Base-by-base conservation (phyloP, 345 rosid genomes). In the Boechera retrofracta region DNA sequence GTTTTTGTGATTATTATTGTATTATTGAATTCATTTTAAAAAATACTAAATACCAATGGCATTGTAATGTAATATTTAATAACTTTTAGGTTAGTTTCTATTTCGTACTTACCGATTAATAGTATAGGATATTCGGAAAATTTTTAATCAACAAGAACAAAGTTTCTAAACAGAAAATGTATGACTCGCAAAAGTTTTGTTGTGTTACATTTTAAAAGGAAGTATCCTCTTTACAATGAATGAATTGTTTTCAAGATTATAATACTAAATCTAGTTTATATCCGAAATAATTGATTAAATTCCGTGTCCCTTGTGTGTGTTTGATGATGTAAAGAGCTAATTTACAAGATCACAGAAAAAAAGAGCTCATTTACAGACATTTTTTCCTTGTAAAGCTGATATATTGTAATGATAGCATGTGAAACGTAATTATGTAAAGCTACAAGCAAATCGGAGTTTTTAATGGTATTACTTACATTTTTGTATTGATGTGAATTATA, bases 401-500 rank as follows among this genome's bases (percentile, higher is more conserved):
- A 26, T 10, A 11, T 29, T 24, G 2, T 4, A 55, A 31, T 13
- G 38, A 29, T 35, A 16, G 12, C 24, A 35, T 16, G 10, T 16
- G 24, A 39, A 39, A 16, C 64, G 45, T 59, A 36, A 59, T 59
- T 59, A 59, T 18, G 28, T 36, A 6, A 15, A 35, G 11, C 7
- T 35, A 59, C 45, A 35, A 18, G 26, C 16, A 38, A 52, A 52
- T 31, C 15, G 31, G 38, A 42, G 48, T 0, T 24, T 29, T 59
- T 13, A 12, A 33, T 59, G 10, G 16, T 9, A 60, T 47, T 48
- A 49, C 6, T n/a, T 73, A 15, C 35, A 71, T n/a, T 44, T 73
- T 53, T 52, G 62, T 42, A 53, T 64, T 42, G 36, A 42, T 32
- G 9, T 54, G 77, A 67, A 51, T 68, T 24, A 9, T 36, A 16